phyloP scores from a whole-genome alignment of 129 eudicot genomes.

The Centrapalus pauciflorus region DNA sequence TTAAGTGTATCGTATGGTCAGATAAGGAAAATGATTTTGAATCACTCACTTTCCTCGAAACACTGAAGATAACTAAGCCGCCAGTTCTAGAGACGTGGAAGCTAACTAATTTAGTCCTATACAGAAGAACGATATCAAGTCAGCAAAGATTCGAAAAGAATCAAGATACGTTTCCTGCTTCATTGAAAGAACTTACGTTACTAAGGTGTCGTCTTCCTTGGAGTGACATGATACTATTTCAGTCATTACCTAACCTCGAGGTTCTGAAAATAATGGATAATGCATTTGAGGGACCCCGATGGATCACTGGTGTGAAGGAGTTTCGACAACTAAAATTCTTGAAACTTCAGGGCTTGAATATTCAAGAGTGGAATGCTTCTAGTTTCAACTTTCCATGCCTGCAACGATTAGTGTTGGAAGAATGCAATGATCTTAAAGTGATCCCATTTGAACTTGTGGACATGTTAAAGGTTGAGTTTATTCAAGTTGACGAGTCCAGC shows the following conservation, averaged over 20 bases:
- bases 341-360: slow-evolving; percentile 1
- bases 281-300: slow-evolving; percentile 30
- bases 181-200: slow-evolving; percentile 29
- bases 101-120: neutral
- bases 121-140: neutral
- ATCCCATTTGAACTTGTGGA: slow-evolving; percentile 27
- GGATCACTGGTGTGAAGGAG: slow-evolving; percentile 26
- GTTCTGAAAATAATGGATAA: slow-evolving; percentile 24
- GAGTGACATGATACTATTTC: slow-evolving; percentile 25
- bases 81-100: too few relatives aligned
- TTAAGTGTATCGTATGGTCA: neutral
- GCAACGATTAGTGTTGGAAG: slow-evolving; percentile 1
- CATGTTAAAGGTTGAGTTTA: slow-evolving; percentile 23
- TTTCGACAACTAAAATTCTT: slow-evolving; percentile 31
- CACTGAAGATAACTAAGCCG: neutral
- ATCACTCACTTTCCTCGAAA: neutral
- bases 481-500: slow-evolving; percentile 1
- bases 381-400: slow-evolving; percentile 22
- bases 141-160: neutral
- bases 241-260: slow-evolving; percentile 42
- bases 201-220: slow-evolving; percentile 18
- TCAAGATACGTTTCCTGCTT: slow-evolving; percentile 20
- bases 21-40: neutral
- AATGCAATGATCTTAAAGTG: slow-evolving; percentile 15
- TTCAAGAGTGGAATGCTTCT: slow-evolving; percentile 19